These are phyloP conservation scores for Ganoderma resinaceum DNA, from an alignment of 1,284 basidiomycete species.

Conservation along the genomic window DNA sequence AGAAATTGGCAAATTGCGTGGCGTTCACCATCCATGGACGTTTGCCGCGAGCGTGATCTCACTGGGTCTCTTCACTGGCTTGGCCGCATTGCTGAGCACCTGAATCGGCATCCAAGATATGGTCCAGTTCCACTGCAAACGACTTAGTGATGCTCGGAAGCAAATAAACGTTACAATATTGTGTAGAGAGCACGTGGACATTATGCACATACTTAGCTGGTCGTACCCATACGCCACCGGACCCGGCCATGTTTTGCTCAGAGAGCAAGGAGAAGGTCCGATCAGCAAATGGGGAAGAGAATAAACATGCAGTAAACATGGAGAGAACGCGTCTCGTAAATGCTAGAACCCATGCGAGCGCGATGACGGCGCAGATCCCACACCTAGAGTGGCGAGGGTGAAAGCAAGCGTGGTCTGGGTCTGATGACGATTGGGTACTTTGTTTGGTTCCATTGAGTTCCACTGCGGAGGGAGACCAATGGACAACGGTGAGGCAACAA, in stretches of 20 bases:
- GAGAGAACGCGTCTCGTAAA: background rate
- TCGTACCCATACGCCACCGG: background rate
- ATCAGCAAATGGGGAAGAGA: slow-evolving; percentile 11
- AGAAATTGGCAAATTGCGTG: background rate
- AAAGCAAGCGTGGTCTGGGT: background rate
- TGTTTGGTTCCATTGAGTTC: background rate
- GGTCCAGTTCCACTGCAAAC: background rate
- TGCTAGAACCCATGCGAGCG: background rate
- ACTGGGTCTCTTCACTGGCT: background rate
- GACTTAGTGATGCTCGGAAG: background rate
- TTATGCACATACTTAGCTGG: background rate
- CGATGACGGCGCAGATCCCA: background rate
- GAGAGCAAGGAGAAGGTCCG: background rate
- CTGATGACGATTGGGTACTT: background rate
- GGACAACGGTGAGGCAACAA: slow-evolving; percentile 15
- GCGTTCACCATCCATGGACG: background rate
- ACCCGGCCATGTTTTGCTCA: background rate
- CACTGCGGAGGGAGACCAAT: background rate
- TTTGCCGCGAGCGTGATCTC: background rate
- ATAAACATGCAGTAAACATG: background rate
- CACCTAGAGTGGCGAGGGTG: background rate
- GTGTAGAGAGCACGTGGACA: background rate
- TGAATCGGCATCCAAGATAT: background rate
- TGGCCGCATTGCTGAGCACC: background rate
- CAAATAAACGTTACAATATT: background rate